phyloP scores from a whole-genome alignment of 2,329 filamentous ascomycete genomes.

The Alternaria brassicicola region DNA sequence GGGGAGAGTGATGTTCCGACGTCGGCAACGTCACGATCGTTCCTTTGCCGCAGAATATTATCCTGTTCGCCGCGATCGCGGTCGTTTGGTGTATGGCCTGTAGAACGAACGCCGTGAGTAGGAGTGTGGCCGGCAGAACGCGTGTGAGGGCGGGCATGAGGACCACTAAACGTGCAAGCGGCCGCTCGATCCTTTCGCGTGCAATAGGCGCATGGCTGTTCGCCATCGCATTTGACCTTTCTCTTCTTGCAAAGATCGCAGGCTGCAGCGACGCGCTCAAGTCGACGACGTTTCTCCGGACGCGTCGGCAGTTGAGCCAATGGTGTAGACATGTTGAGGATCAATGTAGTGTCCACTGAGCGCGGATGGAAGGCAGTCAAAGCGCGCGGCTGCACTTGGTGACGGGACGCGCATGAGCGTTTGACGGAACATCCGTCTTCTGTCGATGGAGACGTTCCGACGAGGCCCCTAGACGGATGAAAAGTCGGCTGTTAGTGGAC shows the following conservation, averaged over 20 bases:
- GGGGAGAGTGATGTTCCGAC: conserved; percentile 27
- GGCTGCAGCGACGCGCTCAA: conserved; percentile 37
- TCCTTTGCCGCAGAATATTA: conserved; percentile 4
- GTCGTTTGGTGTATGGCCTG: conserved; percentile 2
- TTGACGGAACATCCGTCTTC: conserved; percentile 5
- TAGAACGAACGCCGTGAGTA: conserved; percentile 4
- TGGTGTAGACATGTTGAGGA: conserved; percentile 1
- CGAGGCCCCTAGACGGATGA: neutral
- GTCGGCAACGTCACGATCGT: conserved; percentile 8
- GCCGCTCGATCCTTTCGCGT: conserved; percentile 49
- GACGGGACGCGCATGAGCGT: neutral
- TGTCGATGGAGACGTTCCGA: neutral
- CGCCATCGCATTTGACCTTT: conserved; percentile 59
- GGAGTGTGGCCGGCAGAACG: conserved; percentile 43
- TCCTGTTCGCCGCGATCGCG: conserved; percentile 13
- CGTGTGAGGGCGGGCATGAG: conserved; percentile 41
- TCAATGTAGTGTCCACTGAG: neutral
- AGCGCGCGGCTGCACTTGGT: neutral
- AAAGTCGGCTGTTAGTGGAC: conserved; percentile 1
- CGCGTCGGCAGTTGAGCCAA: conserved; percentile 5
- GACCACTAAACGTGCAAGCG: conserved; percentile 51
- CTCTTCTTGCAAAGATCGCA: conserved; percentile 42
- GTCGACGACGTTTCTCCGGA: conserved; percentile 30
- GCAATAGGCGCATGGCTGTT: conserved; percentile 59
- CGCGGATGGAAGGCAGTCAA: neutral